A percentile compares a stretch with the other conserved stretches of the same genome.
phyloP scores from a whole-genome alignment of 345 rosid genomes.

The Sisymbrium altissimum region DNA sequence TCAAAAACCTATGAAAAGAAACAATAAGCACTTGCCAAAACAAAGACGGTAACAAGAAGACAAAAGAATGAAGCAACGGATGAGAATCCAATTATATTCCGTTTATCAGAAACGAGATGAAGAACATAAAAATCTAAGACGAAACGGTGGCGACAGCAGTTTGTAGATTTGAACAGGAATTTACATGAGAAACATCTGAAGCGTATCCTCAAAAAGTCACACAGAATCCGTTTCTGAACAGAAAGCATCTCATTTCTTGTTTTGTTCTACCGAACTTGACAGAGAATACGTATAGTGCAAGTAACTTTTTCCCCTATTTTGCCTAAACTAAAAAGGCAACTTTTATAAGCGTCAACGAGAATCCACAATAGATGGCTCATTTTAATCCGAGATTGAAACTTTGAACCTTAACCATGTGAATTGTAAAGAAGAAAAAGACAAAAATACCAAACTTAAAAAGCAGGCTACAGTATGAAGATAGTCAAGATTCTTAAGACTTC shows the following conservation, averaged over 20 bases:
- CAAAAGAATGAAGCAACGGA: constrained; percentile 25
- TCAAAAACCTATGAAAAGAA: constrained; percentile 21
- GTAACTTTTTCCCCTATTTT: constrained; percentile 10
- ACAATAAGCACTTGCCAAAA: constrained; percentile 9
- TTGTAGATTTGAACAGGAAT: neutral
- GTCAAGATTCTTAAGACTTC: constrained; percentile 24
- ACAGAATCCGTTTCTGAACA: constrained; percentile 35
- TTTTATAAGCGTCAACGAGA: constrained; percentile 34
- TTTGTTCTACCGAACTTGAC: constrained; percentile 4
- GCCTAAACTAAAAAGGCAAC: constrained; percentile 17
- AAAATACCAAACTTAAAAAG: constrained; percentile 26
- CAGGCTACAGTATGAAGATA: constrained; percentile 1
- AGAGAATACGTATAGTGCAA: constrained; percentile 37
- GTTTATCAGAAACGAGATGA: neutral
- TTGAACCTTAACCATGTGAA: constrained; percentile 25
- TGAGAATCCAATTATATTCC: constrained; percentile 24
- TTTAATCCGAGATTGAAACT: constrained; percentile 23
- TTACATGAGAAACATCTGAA: constrained; percentile 26
- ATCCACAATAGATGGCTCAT: constrained; percentile 27
- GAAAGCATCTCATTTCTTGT: constrained; percentile 26
- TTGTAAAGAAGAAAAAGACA: constrained; percentile 5
- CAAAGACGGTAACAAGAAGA: constrained; percentile 12
- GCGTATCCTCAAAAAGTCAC: constrained; percentile 6
- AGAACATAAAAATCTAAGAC: constrained; percentile 2
- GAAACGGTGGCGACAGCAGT: neutral